A percentile compares a stretch with the other conserved stretches of the same genome.
These are phyloP conservation scores for Haberlea rhodopensis DNA, from an alignment of 257 asterid species.

Conservation along the genomic window DNA sequence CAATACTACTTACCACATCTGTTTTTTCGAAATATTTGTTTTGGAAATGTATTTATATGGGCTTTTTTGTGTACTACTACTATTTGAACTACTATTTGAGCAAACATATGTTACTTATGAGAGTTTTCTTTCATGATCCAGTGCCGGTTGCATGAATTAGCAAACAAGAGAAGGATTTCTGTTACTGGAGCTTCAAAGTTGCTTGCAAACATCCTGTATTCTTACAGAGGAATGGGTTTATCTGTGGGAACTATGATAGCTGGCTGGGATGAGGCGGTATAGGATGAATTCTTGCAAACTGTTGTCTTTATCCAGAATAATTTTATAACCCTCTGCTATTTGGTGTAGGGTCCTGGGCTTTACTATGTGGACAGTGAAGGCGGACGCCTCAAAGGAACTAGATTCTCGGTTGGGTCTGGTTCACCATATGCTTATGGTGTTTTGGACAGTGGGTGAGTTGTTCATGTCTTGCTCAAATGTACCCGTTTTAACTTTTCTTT, in stretches of 20 bases:
- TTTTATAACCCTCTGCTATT: constrained; percentile 21
- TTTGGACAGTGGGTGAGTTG: constrained; percentile 80
- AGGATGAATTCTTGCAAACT: constrained; percentile 7
- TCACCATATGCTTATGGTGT: constrained; percentile 97
- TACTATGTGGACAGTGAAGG: constrained; percentile 97
- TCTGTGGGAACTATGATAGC: constrained; percentile 98
- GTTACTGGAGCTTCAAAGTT: constrained; percentile 90
- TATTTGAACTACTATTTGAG: constrained; percentile 13
- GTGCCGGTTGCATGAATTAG: constrained; percentile 95
- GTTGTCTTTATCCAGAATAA: background rate
- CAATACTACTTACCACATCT: background rate
- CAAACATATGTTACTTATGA: constrained; percentile 13
- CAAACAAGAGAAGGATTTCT: constrained; percentile 91
- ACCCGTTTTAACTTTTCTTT: background rate
- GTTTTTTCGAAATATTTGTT: no score
- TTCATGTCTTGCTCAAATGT: constrained; percentile 8
- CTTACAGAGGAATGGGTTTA: constrained; percentile 95
- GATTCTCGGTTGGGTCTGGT: constrained; percentile 98
- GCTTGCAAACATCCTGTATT: constrained; percentile 85
- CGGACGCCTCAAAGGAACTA: constrained; percentile 88
- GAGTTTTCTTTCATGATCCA: constrained; percentile 33
- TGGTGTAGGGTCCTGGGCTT: constrained; percentile 84
- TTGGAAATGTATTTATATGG: background rate
- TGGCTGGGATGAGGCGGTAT: constrained; percentile 98
- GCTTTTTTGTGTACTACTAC: background rate